Base-by-base conservation (phyloP, 148 eudicot genomes). In the Chenopodium quinoa region DNA sequence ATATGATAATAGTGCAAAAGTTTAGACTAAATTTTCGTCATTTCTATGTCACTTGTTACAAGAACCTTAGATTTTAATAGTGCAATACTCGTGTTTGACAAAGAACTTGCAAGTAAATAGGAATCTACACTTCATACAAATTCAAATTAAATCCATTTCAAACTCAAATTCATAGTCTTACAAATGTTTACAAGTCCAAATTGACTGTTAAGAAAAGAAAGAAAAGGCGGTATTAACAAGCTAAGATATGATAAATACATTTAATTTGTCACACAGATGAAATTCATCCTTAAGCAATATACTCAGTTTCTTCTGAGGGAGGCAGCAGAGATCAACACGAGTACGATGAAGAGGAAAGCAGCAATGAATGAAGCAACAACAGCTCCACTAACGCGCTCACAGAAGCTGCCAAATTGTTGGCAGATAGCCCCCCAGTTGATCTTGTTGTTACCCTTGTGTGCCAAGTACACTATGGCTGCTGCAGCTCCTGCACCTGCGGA, bases 391-490 rank as follows among this genome's bases (percentile, higher is more conserved):
- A 89, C 87, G 0, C 89, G 86, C 86, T 91, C 88, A 76, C 98
- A 94, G 82, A 94, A 94, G 50, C 88, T 90, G 17, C 85, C 93
- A 64, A 92, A 94, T 82, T 94, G 98, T 54, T 94, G 93, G 77
- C 98, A 94, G 52, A 94, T 92, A 2, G 98, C 90, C 13, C 84
- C 62, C 98, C 97, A 94, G 22, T 92, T 94, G 1, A 93, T 84
- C 85, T 80, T 90, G 19, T 84, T 34, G 79, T 94, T 92, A 1
- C 98, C 98, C 54, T 89, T 90, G 78, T 92, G 98, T 2, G 98
- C 97, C 71, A 94, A 77, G 88, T 94, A 94, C 69, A 94, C 97
- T n/a, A 94, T 92, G 34, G 98, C 93, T 4, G 97, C 92, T 12
- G 98, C 97, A 19, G 97, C 91, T 0, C 91, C 89, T 20, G 93